Evolutionary conservation across 2,329 filamentous ascomycete species (phyloP), one percentile per base, ranked within the genome.

Genomic region (Blastomyces silverae): DNA sequence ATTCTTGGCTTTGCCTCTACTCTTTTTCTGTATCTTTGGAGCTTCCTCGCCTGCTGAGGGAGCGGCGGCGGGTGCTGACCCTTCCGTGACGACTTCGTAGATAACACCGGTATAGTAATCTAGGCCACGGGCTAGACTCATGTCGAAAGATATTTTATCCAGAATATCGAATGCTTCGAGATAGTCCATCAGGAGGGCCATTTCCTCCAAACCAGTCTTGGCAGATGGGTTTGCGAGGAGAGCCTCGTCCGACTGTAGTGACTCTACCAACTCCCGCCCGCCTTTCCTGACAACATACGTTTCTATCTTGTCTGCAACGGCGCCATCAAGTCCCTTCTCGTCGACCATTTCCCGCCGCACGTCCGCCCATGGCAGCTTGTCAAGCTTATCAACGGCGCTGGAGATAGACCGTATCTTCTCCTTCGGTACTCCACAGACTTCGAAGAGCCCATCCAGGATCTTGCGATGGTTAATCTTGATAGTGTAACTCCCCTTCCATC

Each of bases 381-480:
- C 93, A 64, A 97, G 82, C 81, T 97, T 97, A 80, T 97, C 93
- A 58, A 97, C 92, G 1, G 93, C 92, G 31, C 90, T 94, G 50
- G 89, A 94, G 73, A 97, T 97, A 39, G 89, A 86, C 64, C 93
- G 86, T 69, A 96, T 90, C 82, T 95, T 92, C 65, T 96, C 89
- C 65, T 85, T 80, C 1, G 92, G 91, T 17, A 97, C 92, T 68
- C 93, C 92, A 71, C 90, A 93, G 37, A 96, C 90, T 74, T 91
- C 85, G 78, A 97, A 97, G 70, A 97, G 85, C 65, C 92, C 93
- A 72, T 97, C 92, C 20, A 97, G 83, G 60, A 97, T 93, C 79
- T 95, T 93, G 70, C 93, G 85, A 85, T 97, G 91, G 80, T 97
- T 97, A 74, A 96, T 83, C 81, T 97, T 96, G 79, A 97, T 94